Base-by-base conservation (phyloP, 2,329 filamentous ascomycete genomes). In the Talaromyces sp. region DNA sequence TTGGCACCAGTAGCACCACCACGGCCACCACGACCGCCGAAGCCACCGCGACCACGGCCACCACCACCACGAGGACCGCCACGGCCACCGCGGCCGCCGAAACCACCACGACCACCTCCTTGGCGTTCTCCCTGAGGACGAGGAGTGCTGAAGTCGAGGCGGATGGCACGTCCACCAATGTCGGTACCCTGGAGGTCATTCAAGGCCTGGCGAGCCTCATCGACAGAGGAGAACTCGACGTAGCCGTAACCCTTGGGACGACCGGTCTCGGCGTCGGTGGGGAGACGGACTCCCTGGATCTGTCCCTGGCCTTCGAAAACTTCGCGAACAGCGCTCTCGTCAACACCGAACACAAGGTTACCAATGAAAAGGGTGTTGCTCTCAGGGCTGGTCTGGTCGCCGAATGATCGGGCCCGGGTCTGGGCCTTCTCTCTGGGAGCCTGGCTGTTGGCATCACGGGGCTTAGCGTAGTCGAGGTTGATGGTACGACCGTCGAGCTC, bases 221-320 rank as follows among this genome's bases (percentile, higher is more conserved):
- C 92, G 68, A 95, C 78, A 19, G 90, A 90, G 71, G 83, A 82
- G 84, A 94, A 97, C 75, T 89, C 89, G 69, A 97, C 89, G 77
- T 97, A 97, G 63, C 92, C 93, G 79, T 96, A 97, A 65, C 93
- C 93, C 89, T 97, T 97, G 76, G 90, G 89, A 72, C 88, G 87
- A 69, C 92, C 93, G 68, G 88, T 88, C 67, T 96, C 92, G 83
- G 83, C 87, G 78, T 97, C 92, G 66, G 93, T 97, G 61, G 93
- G 93, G 68, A 97, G 89, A 75, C 93, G 90, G 73, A 97, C 87
- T 75, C 90, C 90, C 74, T 89, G 86, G 76, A 95, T 87, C 75
- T 83, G 85, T 70, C 87, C 87, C 72, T 89, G 85, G 71, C 90
- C 85, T 72, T 83, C 82, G 83, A 97, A 97, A 77, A 90, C 88